phyloP scores from a whole-genome alignment of 2,329 filamentous ascomycete genomes.

The Colletotrichum nymphaeae region DNA sequence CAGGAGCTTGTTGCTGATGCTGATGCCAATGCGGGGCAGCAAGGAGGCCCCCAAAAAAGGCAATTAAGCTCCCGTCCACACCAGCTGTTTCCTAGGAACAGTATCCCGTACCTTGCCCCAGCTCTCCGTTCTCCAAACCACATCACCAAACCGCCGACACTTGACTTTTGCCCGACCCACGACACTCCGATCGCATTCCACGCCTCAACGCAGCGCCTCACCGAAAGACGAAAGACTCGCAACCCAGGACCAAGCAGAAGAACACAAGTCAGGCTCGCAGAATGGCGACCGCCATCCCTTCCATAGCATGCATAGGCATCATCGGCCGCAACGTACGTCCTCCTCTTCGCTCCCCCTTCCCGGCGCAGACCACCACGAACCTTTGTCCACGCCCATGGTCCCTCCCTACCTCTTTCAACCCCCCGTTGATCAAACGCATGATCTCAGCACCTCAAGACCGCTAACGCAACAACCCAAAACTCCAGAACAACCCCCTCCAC shows the following conservation, averaged over 20 bases:
- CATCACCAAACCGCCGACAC: neutral
- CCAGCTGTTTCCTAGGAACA: neutral
- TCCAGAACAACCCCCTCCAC: conserved; percentile 94
- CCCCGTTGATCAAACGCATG: too few relatives aligned
- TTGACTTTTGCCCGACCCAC: neutral
- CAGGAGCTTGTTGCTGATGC: neutral
- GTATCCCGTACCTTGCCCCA: neutral
- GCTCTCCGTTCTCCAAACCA: conserved; percentile 27
- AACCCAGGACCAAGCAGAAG: neutral
- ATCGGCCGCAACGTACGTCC: conserved; percentile 87
- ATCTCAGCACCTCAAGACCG: conserved; percentile 1
- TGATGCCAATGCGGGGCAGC: conserved; percentile 22
- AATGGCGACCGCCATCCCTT: conserved; percentile 77
- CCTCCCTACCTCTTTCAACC: neutral
- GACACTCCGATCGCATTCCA: neutral
- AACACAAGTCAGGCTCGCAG: neutral
- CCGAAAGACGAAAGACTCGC: neutral
- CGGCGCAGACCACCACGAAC: neutral
- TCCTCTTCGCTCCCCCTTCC: neutral
- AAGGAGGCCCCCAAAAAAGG: conserved; percentile 15
- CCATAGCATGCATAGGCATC: conserved; percentile 91
- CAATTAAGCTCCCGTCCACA: conserved; percentile 31
- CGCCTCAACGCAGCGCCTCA: neutral
- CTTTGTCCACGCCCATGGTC: neutral
- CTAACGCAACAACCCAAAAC: conserved; percentile 17